phyloP scores from a whole-genome alignment of 225 moss, liverwort and hornwort species.

The Ulota crispa region DNA sequence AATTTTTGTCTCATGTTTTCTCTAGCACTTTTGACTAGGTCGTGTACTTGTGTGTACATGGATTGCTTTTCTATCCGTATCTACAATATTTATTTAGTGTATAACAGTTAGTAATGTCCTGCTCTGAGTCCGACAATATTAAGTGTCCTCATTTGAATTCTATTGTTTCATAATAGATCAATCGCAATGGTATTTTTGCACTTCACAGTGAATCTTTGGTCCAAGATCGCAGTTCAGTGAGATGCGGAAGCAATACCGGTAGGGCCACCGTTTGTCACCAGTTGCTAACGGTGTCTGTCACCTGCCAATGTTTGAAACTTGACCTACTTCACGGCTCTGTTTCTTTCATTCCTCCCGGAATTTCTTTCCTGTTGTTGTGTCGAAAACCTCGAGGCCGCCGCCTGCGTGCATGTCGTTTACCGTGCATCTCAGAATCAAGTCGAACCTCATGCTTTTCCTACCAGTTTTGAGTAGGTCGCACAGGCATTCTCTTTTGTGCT shows the following conservation, averaged over 20 bases:
- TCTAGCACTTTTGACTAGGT: neutral
- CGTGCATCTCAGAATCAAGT: neutral
- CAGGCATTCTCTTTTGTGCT: neutral
- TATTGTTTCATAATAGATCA: neutral
- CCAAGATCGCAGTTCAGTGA: neutral
- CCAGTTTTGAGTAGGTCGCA: neutral
- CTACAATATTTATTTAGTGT: neutral
- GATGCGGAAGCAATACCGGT: neutral
- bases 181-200: neutral
- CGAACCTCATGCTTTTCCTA: neutral
- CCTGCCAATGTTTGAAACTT: neutral
- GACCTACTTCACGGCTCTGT: neutral
- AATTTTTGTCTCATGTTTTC: neutral
- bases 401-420: neutral
- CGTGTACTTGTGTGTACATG: neutral
- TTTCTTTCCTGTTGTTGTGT: neutral
- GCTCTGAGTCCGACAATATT: neutral
- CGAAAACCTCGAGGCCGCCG: neutral
- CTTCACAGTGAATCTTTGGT: neutral
- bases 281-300: neutral
- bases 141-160: neutral
- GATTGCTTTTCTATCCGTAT: neutral
- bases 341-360: neutral
- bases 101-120: neutral
- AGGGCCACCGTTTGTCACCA: constrained; percentile 9